Percentiles rank a stretch among this genome's conserved stretches.
Evolutionary conservation across 305 asterid genomes (phyloP).

Genomic region (Fraxinus sp.): DNA sequence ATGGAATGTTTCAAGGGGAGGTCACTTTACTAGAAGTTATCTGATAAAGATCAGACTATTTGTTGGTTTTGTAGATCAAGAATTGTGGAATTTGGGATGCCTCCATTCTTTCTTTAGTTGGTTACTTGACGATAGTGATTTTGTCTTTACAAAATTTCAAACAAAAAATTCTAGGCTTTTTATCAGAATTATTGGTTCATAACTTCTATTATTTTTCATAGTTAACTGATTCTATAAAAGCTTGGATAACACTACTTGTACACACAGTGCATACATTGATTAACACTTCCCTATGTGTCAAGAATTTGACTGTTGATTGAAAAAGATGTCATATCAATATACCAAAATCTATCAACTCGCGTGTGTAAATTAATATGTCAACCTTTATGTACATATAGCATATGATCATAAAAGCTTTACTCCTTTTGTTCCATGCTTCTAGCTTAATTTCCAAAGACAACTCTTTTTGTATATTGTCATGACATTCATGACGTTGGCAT

Average conservation of each 20-base stretch:
- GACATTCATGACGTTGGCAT: not conserved
- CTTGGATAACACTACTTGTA: not conserved
- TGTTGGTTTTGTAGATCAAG: slow-evolving; percentile 10
- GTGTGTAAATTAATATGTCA: not conserved
- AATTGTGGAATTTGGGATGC: slow-evolving; percentile 8
- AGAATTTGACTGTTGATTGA: not conserved
- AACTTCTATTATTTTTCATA: not conserved
- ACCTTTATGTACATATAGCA: not conserved
- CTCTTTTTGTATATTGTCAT: not conserved
- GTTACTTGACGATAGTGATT: not conserved
- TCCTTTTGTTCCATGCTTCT: not conserved
- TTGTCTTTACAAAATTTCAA: not conserved
- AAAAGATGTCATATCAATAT: not conserved
- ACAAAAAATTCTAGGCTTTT: not conserved
- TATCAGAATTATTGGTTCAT: not conserved
- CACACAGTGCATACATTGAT: not conserved
- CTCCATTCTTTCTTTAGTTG: not conserved
- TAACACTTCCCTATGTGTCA: not conserved
- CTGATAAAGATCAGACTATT: not conserved
- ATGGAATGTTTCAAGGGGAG: slow-evolving; percentile 6
- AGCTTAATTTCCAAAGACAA: not conserved
- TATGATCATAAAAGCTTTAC: not conserved
- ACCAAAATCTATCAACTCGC: not conserved
- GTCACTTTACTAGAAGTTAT: not conserved
- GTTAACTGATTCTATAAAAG: not conserved